phyloP scores from a whole-genome alignment of 441 rosid genomes.

The Syzygium syzygioides region DNA sequence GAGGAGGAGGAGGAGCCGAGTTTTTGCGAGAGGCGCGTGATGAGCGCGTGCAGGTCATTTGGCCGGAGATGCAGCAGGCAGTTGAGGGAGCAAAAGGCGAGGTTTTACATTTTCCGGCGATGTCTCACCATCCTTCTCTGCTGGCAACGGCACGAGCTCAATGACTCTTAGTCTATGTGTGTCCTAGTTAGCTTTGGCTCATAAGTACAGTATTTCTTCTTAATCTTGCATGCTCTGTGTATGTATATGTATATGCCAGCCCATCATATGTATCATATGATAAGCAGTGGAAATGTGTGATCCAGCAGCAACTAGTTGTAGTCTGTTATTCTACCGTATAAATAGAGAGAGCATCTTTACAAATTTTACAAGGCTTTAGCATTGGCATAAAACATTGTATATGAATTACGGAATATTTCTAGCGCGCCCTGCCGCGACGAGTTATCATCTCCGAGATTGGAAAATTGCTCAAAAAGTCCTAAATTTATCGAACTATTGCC shows the following conservation, averaged over 20 bases:
- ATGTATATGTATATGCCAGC: background rate
- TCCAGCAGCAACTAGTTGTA: background rate
- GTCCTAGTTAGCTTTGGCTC: background rate
- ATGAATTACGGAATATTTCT: background rate
- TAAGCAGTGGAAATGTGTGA: background rate
- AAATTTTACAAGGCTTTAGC: background rate
- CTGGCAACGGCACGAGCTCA: conserved; percentile 1
- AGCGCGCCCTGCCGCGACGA: background rate
- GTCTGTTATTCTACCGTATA: background rate
- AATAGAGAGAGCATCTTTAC: background rate
- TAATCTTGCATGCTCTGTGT: background rate
- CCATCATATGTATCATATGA: background rate
- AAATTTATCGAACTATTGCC: too few relatives aligned
- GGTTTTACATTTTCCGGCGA: conserved; percentile 2
- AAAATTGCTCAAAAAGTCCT: too few relatives aligned
- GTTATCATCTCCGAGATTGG: background rate
- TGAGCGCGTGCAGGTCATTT: background rate
- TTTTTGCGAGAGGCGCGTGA: background rate
- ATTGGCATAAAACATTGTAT: background rate
- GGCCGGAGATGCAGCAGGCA: background rate
- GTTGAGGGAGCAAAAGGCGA: background rate
- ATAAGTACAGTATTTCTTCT: background rate
- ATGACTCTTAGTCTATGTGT: background rate
- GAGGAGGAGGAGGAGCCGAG: background rate
- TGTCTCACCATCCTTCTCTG: conserved; percentile 4